Percentiles rank a stretch among this genome's conserved stretches.
These are phyloP conservation scores for Schizophyllum commune DNA, from an alignment of 1,284 basidiomycete genomes.

Conservation along the genomic window DNA sequence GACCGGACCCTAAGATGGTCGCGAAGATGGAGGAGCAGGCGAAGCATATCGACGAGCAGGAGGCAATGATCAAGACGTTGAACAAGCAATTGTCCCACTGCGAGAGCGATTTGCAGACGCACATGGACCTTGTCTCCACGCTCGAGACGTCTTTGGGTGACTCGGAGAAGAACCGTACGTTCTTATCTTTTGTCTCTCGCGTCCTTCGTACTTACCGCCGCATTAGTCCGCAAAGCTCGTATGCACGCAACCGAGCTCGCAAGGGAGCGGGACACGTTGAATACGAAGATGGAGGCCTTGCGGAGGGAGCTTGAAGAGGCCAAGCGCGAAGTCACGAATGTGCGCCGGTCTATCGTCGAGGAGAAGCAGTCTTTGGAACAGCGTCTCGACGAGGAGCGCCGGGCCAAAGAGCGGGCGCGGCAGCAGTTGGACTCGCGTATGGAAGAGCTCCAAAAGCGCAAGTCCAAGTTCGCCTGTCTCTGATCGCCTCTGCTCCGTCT, in stretches of 20 bases:
- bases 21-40: slow-evolving; percentile 65
- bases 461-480: slow-evolving; percentile 81
- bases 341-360: slow-evolving; percentile 72
- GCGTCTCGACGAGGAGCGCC: slow-evolving; percentile 74
- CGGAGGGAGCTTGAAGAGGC: slow-evolving; percentile 66
- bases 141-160: slow-evolving; percentile 81
- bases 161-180: slow-evolving; percentile 84
- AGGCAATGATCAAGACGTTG: slow-evolving; percentile 85
- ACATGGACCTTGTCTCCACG: slow-evolving; percentile 83
- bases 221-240: slow-evolving; percentile 77
- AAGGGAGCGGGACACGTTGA: slow-evolving; percentile 73
- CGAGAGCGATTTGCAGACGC: slow-evolving; percentile 83
- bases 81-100: slow-evolving; percentile 89
- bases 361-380: slow-evolving; percentile 81
- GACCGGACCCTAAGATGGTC: slow-evolving; percentile 46
- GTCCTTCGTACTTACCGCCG: slow-evolving; percentile 5
- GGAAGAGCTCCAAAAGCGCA: slow-evolving; percentile 73
- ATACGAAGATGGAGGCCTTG: slow-evolving; percentile 53
- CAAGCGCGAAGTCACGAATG: slow-evolving; percentile 68
- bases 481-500: slow-evolving; percentile 24
- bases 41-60: slow-evolving; percentile 76
- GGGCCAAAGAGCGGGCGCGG: slow-evolving; percentile 74
- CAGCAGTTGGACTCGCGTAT: slow-evolving; percentile 79
- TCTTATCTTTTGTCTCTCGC: slow-evolving; percentile 7
- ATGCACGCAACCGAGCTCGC: slow-evolving; percentile 84